Percentiles rank a stretch among this genome's conserved stretches.
These are phyloP conservation scores for Coffea canephora DNA, from an alignment of 257 asterid species.

Conservation along the genomic window DNA sequence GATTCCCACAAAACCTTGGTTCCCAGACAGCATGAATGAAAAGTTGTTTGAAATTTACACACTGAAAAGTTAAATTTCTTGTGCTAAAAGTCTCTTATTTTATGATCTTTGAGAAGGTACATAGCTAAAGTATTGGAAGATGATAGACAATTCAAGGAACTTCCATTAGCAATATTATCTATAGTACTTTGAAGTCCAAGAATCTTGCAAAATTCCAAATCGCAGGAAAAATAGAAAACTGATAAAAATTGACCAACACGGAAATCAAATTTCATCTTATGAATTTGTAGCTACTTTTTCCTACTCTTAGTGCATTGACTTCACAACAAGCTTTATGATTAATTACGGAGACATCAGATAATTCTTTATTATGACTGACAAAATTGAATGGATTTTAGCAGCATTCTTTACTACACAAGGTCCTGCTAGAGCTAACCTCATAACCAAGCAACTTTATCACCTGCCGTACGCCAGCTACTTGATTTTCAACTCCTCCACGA, in stretches of 20 bases:
- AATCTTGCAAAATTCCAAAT: neutral
- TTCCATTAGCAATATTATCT: neutral
- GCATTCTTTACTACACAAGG: neutral
- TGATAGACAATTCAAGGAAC: too few species aligned
- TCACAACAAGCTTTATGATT: neutral
- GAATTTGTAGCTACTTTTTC: neutral
- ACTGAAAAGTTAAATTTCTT: too few species aligned
- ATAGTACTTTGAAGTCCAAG: neutral
- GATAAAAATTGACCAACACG: too few species aligned
- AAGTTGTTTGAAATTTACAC: too few species aligned
- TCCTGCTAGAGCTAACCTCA: conserved; percentile 62
- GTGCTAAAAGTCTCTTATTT: too few species aligned
- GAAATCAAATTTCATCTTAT: neutral
- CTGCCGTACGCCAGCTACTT: conserved; percentile 74
- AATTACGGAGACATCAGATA: neutral
- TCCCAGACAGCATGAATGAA: too few species aligned
- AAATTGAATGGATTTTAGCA: neutral
- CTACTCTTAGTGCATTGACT: neutral
- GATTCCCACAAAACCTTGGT: too few species aligned
- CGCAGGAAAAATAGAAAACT: too few species aligned
- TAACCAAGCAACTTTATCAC: conserved; percentile 65
- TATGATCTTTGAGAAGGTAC: neutral
- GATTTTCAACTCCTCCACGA: conserved; percentile 98
- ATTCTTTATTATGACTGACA: neutral
- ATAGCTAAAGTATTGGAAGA: neutral